Evolutionary conservation across 306 rosid genomes (phyloP), one percentile per base, ranked within the genome.

Genomic region (Quercus suber): DNA sequence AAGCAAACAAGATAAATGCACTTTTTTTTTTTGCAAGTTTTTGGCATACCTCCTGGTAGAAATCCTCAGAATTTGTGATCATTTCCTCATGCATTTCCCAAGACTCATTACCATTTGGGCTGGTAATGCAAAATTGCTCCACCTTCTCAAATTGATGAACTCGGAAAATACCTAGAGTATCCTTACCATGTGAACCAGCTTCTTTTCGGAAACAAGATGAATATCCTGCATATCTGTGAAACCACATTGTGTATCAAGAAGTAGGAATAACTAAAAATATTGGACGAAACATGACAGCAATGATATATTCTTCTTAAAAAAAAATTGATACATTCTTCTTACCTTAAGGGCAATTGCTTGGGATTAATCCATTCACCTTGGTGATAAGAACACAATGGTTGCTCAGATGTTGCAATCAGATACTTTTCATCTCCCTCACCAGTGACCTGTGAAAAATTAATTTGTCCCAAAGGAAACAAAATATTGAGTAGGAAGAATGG

Each of bases 361-460:
- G 87, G 89, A 75, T 88, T 89, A 51, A 88, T 85, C 91, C 91
- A 88, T 41, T 85, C 91, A 0, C 85, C 86, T 15, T 80, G 13
- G 78, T 82, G 86, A 69, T 83, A 88, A 9, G 91, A 76, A 78
- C 89, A 82, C 72, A 88, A 87, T 25, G 89, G 87, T 61, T 88
- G 91, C 70, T 88, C 89, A 30, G 91, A 84, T 17, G 91, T 88
- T 53, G 89, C 91, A 78, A 88, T 88, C 80, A 88, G 74, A 80
- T 88, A 88, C 57, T 88, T 88, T 69, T 88, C 91, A 61, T 88
- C 87, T 2, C 91, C 91, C 51, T 88, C 91, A 49, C 91, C 89
- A 7, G 86, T 86, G 53, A 49, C 45, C 45, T 37, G 3, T 37
- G 45, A 37, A 37, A 37, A 37, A 37, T 37, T 8, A 37, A 37